phyloP scores from a whole-genome alignment of 768 basidiomycete species.

The Trametes cinnabarina region DNA sequence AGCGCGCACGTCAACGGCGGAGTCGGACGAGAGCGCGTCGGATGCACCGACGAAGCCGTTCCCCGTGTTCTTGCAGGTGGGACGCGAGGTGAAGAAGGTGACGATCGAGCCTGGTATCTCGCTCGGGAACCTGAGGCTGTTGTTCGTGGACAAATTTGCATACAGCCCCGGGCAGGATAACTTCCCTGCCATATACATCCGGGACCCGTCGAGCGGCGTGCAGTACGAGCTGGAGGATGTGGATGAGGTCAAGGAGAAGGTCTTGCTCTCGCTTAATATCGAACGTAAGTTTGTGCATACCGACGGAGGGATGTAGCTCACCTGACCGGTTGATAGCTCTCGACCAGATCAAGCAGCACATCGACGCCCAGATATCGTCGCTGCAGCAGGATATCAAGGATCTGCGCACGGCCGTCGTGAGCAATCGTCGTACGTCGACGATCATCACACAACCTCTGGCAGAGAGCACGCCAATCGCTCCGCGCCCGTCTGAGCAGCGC shows the following conservation, averaged over 20 bases:
- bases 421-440: conserved; percentile 54
- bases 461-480: conserved; percentile 62
- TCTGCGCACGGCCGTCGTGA: conserved; percentile 63
- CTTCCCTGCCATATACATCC: conserved; percentile 94
- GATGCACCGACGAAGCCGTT: conserved; percentile 35
- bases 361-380: conserved; percentile 84
- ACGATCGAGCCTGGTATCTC: conserved; percentile 67
- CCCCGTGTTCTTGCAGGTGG: conserved; percentile 85
- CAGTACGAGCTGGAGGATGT: conserved; percentile 96
- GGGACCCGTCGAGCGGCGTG: conserved; percentile 88
- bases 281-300: conserved; percentile 85
- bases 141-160: conserved; percentile 94
- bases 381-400: conserved; percentile 91
- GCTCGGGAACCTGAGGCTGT: conserved; percentile 71
- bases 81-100: conserved; percentile 87
- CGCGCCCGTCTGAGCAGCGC: conserved; percentile 72
- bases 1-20: conserved; percentile 5
- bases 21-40: conserved; percentile 7
- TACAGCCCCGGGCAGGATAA: conserved; percentile 92
- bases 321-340: conserved; percentile 54
- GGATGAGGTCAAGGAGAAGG: conserved; percentile 86
- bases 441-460: conserved; percentile 52
- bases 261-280: conserved; percentile 88
- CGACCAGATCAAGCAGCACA: conserved; percentile 98
- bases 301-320: background rate